Evolutionary conservation across 345 rosid species (phyloP).

Genomic region (Garcia nutans): DNA sequence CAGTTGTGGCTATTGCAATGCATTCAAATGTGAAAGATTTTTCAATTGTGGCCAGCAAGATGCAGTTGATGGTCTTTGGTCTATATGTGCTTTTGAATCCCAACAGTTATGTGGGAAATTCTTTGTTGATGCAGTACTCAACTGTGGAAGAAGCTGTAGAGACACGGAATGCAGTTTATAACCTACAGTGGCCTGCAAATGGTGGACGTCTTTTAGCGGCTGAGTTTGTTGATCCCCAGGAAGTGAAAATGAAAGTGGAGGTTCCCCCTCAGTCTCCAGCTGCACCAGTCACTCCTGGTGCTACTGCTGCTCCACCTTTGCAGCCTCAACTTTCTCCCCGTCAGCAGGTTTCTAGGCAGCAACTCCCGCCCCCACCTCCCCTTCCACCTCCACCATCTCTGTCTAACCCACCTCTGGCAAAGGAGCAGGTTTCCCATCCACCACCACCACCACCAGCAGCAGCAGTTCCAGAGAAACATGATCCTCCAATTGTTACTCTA

Average conservation of each 20-base stretch:
- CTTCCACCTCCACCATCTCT: conserved; percentile 66
- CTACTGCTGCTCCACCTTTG: conserved; percentile 32
- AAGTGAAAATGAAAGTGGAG: conserved; percentile 64
- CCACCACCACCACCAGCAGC: conserved; percentile 72
- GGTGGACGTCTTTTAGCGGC: conserved; percentile 85
- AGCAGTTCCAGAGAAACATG: conserved; percentile 60
- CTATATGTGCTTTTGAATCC: not conserved
- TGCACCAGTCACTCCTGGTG: conserved; percentile 31
- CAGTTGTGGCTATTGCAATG: not conserved
- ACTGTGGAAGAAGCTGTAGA: conserved; percentile 81
- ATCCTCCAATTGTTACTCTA: conserved; percentile 84
- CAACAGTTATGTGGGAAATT: not conserved
- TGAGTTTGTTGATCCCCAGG: conserved; percentile 84
- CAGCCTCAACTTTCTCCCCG: conserved; percentile 56
- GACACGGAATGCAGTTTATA: conserved; percentile 86
- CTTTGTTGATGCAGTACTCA: conserved; percentile 63
- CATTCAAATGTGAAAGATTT: not conserved
- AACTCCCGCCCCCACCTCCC: conserved; percentile 52
- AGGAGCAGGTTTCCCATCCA: conserved; percentile 57
- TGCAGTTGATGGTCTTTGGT: not conserved
- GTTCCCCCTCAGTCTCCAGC: conserved; percentile 56
- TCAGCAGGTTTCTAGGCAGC: conserved; percentile 54
- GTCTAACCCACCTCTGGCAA: conserved; percentile 41
- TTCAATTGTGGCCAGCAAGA: not conserved
- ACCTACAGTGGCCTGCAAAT: conserved; percentile 93